Conservation (phyloP, 2,329 filamentous ascomycete species). For the Blumeria hordei region DNA sequence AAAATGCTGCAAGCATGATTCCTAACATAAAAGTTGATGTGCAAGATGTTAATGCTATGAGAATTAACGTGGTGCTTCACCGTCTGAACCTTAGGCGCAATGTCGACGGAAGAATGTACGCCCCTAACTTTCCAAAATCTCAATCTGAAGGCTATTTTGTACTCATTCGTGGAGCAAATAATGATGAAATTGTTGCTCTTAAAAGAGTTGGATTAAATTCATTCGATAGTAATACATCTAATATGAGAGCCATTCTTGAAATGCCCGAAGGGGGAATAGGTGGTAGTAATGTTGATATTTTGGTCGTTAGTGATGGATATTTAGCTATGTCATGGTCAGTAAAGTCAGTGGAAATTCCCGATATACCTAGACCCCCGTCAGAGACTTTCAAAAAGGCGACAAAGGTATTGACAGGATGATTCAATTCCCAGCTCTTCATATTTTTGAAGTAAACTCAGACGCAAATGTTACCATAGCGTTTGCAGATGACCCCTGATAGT, state of each 20-base stretch:
- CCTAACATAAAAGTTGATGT: conserved; percentile 44
- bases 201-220: conserved; percentile 59
- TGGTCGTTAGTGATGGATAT: conserved; percentile 72
- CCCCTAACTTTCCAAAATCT: conserved; percentile 76
- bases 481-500: too few relatives aligned
- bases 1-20: conserved; percentile 37
- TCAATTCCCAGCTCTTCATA: too few relatives aligned
- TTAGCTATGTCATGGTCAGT: conserved; percentile 36
- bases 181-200: conserved; percentile 60
- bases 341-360: conserved; percentile 13
- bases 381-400: too few relatives aligned
- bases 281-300: conserved; percentile 42
- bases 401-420: too few relatives aligned
- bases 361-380: conserved; percentile 5
- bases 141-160: conserved; percentile 91
- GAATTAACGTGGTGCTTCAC: conserved; percentile 36
- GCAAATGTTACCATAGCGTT: too few relatives aligned
- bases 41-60: conserved; percentile 32
- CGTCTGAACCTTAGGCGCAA: conserved; percentile 42
- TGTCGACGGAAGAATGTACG: conserved; percentile 52
- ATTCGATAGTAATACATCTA: conserved; percentile 19
- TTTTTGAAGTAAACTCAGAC: too few relatives aligned
- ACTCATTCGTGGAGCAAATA: conserved; percentile 39
- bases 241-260: conserved; percentile 31
- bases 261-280: conserved; percentile 25